Percentiles rank a stretch among this genome's conserved stretches.
phyloP scores from a whole-genome alignment of 306 rosid species.

The Betula pendula region DNA sequence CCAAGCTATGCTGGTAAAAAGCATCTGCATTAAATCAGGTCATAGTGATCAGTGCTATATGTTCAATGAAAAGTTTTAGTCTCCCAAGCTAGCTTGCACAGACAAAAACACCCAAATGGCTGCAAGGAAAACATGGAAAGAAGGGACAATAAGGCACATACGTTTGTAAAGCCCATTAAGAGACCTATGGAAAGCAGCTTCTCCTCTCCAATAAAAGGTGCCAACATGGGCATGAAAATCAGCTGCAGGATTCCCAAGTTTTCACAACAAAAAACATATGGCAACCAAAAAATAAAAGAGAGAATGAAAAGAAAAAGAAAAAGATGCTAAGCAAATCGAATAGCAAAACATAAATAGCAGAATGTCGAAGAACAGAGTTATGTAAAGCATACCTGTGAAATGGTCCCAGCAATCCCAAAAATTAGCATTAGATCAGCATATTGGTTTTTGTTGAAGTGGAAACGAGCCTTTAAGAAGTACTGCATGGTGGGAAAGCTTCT shows the following conservation, averaged over 20 bases:
- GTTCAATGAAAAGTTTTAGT: not conserved
- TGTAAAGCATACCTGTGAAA: conserved; percentile 56
- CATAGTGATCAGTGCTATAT: conserved; percentile 12
- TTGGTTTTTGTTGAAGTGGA: conserved; percentile 73
- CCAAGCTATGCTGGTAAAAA: conserved; percentile 69
- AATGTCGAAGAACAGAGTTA: conserved; percentile 6
- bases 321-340: conserved; percentile 16
- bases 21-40: conserved; percentile 50
- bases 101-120: not conserved
- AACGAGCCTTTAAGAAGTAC: conserved; percentile 89
- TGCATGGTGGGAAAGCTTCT: conserved; percentile 40
- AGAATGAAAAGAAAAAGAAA: not conserved
- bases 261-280: conserved; percentile 3
- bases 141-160: conserved; percentile 31
- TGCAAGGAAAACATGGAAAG: not conserved
- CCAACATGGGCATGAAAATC: conserved; percentile 66
- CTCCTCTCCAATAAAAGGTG: conserved; percentile 64
- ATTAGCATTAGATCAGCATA: conserved; percentile 79
- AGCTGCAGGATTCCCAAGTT: conserved; percentile 47
- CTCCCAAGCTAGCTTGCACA: not conserved
- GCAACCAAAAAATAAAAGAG: not conserved
- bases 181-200: conserved; percentile 72
- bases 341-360: conserved; percentile 19
- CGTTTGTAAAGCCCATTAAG: conserved; percentile 48
- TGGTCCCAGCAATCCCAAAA: conserved; percentile 55